These are phyloP conservation scores for Actinomortierella ambigua DNA, from an alignment of 371 early-diverging fungal genomes.

Conservation along the genomic window DNA sequence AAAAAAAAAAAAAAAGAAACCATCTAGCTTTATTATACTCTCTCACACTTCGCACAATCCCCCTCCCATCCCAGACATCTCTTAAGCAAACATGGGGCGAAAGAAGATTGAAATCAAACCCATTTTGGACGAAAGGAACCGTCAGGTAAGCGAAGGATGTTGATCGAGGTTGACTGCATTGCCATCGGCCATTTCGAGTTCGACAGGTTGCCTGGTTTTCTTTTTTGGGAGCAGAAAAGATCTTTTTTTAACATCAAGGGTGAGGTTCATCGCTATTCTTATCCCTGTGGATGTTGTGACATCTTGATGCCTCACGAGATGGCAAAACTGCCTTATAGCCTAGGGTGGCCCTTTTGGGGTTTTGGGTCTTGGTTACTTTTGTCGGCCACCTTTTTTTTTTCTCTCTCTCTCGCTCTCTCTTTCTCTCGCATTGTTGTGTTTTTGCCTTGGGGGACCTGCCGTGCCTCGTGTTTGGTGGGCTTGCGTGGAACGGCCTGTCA, in stretches of 20 bases:
- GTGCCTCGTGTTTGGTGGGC: neutral
- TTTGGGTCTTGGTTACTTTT: neutral
- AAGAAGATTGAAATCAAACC: constrained; percentile 94
- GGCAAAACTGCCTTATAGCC: no score
- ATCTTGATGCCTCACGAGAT: no score
- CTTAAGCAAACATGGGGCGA: constrained; percentile 77
- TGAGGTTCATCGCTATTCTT: neutral
- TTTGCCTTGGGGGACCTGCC: neutral
- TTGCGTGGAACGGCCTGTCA: no score
- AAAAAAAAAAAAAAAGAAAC: constrained; percentile 6
- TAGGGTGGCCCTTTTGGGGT: neutral
- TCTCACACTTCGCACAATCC: neutral
- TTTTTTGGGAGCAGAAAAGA: constrained; percentile 6
- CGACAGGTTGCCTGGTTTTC: neutral
- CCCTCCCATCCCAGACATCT: neutral
- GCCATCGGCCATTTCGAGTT: neutral
- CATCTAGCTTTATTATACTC: neutral
- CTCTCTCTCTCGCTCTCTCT: neutral
- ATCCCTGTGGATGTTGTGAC: no score
- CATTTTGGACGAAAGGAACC: constrained; percentile 90
- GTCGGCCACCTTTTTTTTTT: neutral
- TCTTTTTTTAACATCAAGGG: neutral
- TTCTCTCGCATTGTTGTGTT: neutral
- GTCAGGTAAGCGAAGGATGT: constrained; percentile 64
- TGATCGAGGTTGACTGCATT: neutral